Conservation (phyloP, 179 eudicot species). For the Beta lomatogona region DNA sequence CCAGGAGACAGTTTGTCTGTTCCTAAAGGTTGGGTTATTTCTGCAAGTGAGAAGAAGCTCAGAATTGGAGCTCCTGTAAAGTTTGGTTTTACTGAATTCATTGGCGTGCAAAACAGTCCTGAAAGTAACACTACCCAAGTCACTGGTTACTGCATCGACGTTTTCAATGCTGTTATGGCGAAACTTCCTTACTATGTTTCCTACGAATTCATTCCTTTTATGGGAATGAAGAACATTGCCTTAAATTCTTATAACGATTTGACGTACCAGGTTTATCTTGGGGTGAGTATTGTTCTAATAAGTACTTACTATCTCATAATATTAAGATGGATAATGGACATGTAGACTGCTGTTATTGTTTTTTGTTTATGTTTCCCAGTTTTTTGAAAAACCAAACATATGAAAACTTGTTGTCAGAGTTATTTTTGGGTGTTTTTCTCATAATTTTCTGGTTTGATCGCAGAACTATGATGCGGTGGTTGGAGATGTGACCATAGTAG, state of each 20-base stretch:
- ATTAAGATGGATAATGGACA: background rate
- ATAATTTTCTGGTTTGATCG: background rate
- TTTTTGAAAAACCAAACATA: no score
- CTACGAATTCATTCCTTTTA: conserved; percentile 46
- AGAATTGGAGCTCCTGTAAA: conserved; percentile 48
- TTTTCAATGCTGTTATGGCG: conserved; percentile 48
- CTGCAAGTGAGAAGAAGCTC: conserved; percentile 26
- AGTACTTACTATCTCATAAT: background rate
- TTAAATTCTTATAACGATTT: conserved; percentile 37
- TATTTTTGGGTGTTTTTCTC: no score
- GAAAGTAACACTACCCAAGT: conserved; percentile 22
- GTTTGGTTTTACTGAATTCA: conserved; percentile 42
- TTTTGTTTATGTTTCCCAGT: no score
- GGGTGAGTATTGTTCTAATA: conserved; percentile 26
- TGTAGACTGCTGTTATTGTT: no score
- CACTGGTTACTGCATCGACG: conserved; percentile 47
- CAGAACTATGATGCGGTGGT: conserved; percentile 39
- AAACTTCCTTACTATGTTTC: conserved; percentile 45
- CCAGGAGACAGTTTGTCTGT: conserved; percentile 40
- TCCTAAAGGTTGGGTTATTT: conserved; percentile 50
- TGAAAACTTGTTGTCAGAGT: background rate
- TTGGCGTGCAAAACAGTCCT: conserved; percentile 31
- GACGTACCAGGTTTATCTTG: conserved; percentile 32
- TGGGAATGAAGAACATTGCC: background rate
- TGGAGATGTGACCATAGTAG: conserved; percentile 39